A percentile compares a stretch with the other conserved stretches of the same genome.
Conservation (phyloP, 2,329 filamentous ascomycete species). For the Neopestalotiopsis sp. region DNA sequence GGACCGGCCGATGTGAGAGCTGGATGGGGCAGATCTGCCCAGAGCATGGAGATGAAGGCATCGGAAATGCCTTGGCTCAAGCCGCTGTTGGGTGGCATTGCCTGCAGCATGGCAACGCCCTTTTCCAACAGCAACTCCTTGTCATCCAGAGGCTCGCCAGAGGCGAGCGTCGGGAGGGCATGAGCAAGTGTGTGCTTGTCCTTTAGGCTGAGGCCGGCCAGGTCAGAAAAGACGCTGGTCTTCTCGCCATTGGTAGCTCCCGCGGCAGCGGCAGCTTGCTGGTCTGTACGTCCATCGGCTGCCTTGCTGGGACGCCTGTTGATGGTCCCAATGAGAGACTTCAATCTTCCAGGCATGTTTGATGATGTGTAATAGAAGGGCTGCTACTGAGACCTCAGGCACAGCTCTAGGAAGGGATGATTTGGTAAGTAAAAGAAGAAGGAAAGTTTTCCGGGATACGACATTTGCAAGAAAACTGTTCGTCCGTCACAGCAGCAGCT, state of each 20-base stretch:
- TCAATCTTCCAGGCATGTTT: slow-evolving; percentile 11
- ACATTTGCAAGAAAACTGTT: neutral
- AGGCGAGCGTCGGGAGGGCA: slow-evolving; percentile 46
- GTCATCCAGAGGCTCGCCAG: slow-evolving; percentile 51
- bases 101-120: slow-evolving; percentile 56
- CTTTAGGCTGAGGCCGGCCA: slow-evolving; percentile 43
- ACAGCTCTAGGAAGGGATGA: neutral
- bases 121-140: slow-evolving; percentile 53
- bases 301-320: slow-evolving; percentile 49
- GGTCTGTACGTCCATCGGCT: slow-evolving; percentile 50
- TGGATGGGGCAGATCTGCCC: slow-evolving; percentile 57
- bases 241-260: slow-evolving; percentile 34
- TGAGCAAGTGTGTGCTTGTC: slow-evolving; percentile 43
- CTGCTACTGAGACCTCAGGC: neutral
- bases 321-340: slow-evolving; percentile 47
- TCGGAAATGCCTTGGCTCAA: slow-evolving; percentile 52
- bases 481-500: neutral
- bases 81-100: slow-evolving; percentile 52
- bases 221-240: slow-evolving; percentile 44
- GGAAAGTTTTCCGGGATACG: neutral
- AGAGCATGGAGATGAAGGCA: slow-evolving; percentile 58
- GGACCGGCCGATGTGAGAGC: slow-evolving; percentile 51
- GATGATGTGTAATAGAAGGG: neutral
- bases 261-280: slow-evolving; percentile 36
- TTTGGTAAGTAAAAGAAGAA: neutral